phyloP scores from a whole-genome alignment of 2,329 filamentous ascomycete genomes.

The Calonectria fujianensis region DNA sequence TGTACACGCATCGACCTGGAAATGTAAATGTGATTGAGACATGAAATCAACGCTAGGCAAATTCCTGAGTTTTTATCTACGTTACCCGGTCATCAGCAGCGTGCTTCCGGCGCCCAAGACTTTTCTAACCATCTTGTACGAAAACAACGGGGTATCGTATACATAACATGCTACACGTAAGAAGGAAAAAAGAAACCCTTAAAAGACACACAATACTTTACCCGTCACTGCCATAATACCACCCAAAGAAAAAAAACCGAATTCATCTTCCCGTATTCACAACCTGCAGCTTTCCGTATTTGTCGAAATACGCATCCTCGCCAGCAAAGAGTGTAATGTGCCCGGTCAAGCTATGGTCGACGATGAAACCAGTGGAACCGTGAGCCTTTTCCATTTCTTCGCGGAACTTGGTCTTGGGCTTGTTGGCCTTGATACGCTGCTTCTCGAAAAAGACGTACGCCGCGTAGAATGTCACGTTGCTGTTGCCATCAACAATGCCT shows the following conservation, averaged over 20 bases:
- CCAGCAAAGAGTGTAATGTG: constrained; percentile 31
- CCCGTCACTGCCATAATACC: too few relatives aligned
- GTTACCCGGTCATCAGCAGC: neutral
- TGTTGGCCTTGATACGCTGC: constrained; percentile 69
- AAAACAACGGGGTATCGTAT: neutral
- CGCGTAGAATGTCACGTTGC: constrained; percentile 70
- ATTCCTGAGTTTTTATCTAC: neutral
- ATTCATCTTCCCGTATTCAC: constrained; percentile 6
- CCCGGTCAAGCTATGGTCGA: constrained; percentile 43
- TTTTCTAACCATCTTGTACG: neutral
- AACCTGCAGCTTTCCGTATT: constrained; percentile 49
- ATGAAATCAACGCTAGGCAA: neutral
- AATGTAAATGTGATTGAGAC: neutral
- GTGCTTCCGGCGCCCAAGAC: neutral
- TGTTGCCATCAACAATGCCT: constrained; percentile 69
- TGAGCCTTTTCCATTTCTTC: constrained; percentile 69
- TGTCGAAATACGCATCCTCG: constrained; percentile 42
- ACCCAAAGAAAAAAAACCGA: neutral
- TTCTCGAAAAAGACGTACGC: constrained; percentile 78
- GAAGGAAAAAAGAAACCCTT: neutral
- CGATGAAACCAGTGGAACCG: constrained; percentile 52
- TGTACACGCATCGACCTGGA: neutral
- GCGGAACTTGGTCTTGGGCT: constrained; percentile 70
- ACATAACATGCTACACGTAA: neutral
- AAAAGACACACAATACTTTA: neutral